Evolutionary conservation across 805 yeast species (phyloP).

Genomic region (Ogataea zsoltii): DNA sequence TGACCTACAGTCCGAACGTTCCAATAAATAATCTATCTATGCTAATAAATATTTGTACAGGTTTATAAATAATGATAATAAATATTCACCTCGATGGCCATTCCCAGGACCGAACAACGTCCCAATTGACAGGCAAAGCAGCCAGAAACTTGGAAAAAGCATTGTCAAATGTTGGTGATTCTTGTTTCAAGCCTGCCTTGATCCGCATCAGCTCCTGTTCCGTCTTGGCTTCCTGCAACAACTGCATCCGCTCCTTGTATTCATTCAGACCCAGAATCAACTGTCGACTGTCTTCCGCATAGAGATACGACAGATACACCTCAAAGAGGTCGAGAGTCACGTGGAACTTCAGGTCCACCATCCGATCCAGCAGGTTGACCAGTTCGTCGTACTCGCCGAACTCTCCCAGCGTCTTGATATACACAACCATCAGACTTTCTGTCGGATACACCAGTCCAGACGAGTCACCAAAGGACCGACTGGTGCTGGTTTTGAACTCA

Average conservation of each 20-base stretch:
- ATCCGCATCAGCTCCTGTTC: slow-evolving; percentile 26
- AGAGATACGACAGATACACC: slow-evolving; percentile 21
- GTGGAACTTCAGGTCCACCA: slow-evolving; percentile 46
- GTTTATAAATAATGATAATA: slow-evolving; percentile 3
- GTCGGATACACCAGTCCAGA: slow-evolving; percentile 43
- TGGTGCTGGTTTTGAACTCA: slow-evolving; percentile 49
- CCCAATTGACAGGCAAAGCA: slow-evolving; percentile 31
- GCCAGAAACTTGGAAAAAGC: slow-evolving; percentile 25
- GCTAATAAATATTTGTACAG: slow-evolving; percentile 5
- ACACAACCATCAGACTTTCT: slow-evolving; percentile 50
- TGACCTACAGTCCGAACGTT: too few species aligned
- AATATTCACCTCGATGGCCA: slow-evolving; percentile 26
- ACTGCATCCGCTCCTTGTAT: slow-evolving; percentile 19
- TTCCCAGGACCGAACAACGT: slow-evolving; percentile 32
- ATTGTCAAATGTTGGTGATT: slow-evolving; percentile 14
- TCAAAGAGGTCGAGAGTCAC: slow-evolving; percentile 22
- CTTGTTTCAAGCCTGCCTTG: slow-evolving; percentile 13
- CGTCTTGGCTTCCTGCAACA: slow-evolving; percentile 18
- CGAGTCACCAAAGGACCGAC: slow-evolving; percentile 36
- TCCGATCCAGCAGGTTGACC: slow-evolving; percentile 50
- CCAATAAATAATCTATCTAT: not conserved
- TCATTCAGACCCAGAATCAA: slow-evolving; percentile 22
- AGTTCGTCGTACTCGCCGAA: slow-evolving; percentile 55
- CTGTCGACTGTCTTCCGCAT: slow-evolving; percentile 21
- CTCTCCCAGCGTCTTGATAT: slow-evolving; percentile 49